Percentiles rank a stretch among this genome's conserved stretches.
Evolutionary conservation across 495 filamentous ascomycete species (phyloP).

Genomic region (Mycothermus thermophilus): DNA sequence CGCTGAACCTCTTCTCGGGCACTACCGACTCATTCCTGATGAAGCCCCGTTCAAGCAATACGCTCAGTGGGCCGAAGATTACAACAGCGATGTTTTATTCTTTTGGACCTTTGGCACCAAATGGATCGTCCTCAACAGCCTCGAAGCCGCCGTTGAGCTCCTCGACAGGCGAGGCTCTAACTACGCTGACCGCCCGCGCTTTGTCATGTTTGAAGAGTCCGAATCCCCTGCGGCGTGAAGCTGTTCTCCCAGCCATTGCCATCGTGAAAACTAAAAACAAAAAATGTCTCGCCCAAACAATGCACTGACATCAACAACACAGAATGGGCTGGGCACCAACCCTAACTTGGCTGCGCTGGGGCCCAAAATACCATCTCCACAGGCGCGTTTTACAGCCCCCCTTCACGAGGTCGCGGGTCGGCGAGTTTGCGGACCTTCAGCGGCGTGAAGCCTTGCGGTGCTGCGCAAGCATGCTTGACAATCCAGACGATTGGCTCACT

Average conservation of each 20-base stretch:
- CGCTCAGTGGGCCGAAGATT: constrained; percentile 25
- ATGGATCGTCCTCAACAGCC: constrained; percentile 30
- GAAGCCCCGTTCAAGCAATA: constrained; percentile 30
- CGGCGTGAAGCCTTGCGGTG: constrained; percentile 20
- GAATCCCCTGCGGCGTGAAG: too few species aligned
- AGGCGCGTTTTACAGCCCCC: constrained; percentile 29
- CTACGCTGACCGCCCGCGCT: constrained; percentile 32
- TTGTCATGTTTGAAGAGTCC: constrained; percentile 35
- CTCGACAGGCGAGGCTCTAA: constrained; percentile 31
- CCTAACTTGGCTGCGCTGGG: constrained; percentile 36
- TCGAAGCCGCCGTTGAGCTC: constrained; percentile 26
- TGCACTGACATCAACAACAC: neutral
- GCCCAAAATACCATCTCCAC: constrained; percentile 32
- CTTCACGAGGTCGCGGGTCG: constrained; percentile 24
- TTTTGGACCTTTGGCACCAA: constrained; percentile 30
- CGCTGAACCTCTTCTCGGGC: constrained; percentile 27
- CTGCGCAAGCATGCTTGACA: constrained; percentile 15
- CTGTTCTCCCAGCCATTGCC: too few species aligned
- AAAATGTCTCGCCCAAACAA: neutral
- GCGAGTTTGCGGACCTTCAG: constrained; percentile 20
- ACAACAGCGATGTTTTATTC: constrained; percentile 24
- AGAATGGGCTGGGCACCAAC: constrained; percentile 35
- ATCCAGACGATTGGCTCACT: constrained; percentile 14
- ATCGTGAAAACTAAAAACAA: too few species aligned
- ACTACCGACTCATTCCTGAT: constrained; percentile 25